Percentiles rank a stretch among this genome's conserved stretches.
Evolutionary conservation across 805 yeast species (phyloP).

Genomic region (Wickerhamomyces silvicola): DNA sequence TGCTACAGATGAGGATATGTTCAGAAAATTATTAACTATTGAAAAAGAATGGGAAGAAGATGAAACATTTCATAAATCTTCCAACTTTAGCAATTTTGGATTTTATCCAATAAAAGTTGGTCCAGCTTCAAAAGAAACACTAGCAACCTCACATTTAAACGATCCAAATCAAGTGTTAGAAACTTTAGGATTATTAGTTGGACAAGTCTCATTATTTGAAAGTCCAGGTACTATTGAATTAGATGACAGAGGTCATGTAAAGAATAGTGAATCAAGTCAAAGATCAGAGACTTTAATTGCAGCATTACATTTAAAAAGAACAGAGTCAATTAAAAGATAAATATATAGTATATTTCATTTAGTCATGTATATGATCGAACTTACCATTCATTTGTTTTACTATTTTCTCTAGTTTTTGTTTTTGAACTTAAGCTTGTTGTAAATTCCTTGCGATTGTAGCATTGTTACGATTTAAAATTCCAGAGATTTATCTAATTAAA

Average conservation of each 20-base stretch:
- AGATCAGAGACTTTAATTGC: conserved; percentile 26
- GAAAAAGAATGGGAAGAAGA: conserved; percentile 46
- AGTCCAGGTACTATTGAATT: conserved; percentile 70
- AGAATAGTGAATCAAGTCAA: conserved; percentile 33
- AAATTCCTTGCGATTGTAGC: conserved; percentile 19
- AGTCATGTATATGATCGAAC: neutral
- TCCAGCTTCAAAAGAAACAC: conserved; percentile 80
- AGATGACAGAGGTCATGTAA: conserved; percentile 72
- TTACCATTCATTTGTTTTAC: neutral
- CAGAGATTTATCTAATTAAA: conserved; percentile 19
- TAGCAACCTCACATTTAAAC: conserved; percentile 77
- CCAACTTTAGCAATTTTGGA: conserved; percentile 49
- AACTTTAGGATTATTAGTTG: conserved; percentile 71
- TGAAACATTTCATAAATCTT: conserved; percentile 31
- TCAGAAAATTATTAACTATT: conserved; percentile 61
- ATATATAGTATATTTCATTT: neutral
- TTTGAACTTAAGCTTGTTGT: conserved; percentile 20
- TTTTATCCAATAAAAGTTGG: conserved; percentile 88
- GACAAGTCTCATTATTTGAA: conserved; percentile 72
- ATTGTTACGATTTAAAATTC: conserved; percentile 17
- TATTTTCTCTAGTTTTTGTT: conserved; percentile 13
- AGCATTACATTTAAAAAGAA: conserved; percentile 16
- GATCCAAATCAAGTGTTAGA: conserved; percentile 84
- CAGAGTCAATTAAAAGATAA: conserved; percentile 3
- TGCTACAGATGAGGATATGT: conserved; percentile 97